A percentile compares a stretch with the other conserved stretches of the same genome.
phyloP scores from a whole-genome alignment of 2,329 filamentous ascomycete species.

The Alternaria infectoria region DNA sequence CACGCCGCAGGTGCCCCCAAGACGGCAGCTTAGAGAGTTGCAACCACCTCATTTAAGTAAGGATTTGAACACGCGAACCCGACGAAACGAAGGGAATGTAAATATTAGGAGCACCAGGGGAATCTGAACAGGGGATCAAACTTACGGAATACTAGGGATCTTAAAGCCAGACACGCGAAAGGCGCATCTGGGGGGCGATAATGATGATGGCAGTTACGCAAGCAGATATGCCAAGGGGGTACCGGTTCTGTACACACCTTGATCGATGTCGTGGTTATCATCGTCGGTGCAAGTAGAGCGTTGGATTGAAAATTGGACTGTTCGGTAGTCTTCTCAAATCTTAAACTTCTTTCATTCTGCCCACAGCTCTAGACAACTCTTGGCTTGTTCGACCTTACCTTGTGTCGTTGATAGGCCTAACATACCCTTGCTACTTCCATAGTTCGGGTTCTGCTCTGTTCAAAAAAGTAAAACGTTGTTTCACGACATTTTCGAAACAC shows the following conservation, averaged over 20 bases:
- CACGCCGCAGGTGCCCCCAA: constrained; percentile 59
- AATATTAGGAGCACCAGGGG: background rate
- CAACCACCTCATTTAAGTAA: background rate
- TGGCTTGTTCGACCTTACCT: background rate
- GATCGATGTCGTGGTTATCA: background rate
- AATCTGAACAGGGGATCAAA: background rate
- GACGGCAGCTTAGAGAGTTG: constrained; percentile 1
- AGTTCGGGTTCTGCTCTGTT: background rate
- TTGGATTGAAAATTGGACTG: background rate
- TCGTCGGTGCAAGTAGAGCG: background rate
- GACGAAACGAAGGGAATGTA: background rate
- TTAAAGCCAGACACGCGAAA: background rate
- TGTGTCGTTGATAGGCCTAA: background rate
- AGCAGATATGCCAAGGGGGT: background rate
- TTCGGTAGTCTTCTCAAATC: background rate
- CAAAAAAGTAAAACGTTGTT: background rate
- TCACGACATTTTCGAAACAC: background rate
- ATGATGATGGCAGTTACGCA: background rate
- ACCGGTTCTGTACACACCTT: background rate
- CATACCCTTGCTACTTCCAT: too few species aligned
- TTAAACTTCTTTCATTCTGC: background rate
- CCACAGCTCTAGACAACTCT: background rate
- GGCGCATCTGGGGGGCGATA: background rate
- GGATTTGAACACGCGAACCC: background rate
- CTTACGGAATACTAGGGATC: background rate